Evolutionary conservation across 208 protist genomes (phyloP), one percentile per base, ranked within the genome.

Genomic region (Wallacemonas sp.): DNA sequence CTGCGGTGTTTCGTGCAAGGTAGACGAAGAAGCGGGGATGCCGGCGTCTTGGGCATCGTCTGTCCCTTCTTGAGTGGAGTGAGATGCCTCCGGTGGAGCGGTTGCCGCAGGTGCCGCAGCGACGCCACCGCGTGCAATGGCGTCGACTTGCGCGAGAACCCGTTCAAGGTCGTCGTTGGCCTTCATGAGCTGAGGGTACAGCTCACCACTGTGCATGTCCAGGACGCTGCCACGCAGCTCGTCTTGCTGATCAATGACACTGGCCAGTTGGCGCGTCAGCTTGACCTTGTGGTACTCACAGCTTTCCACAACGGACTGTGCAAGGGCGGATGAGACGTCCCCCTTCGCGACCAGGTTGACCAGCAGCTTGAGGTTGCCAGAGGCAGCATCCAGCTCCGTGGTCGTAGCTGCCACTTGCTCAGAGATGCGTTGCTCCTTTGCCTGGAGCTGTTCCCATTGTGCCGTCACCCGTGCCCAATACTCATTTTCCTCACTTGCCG

Each of bases 241-340:
- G 41, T 82, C 71, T 6, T 60, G 62, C 22, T 75, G 61, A 13
- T 59, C 54, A 29, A 64, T 60, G 42, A 86, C 30, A 27, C 74
- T 63, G 1, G 52, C 82, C 22, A 85, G 63, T 6, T 86, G 54
- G 10, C 73, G 73, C 13, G 62, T 67, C 3, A 92, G 69, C 66
- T 85, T 89, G 34, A 71, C 70, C 55, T 87, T 84, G 64, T 89
- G 78, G 48, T 89, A 92, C 45, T 68, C 73, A 68, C 82, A 89
- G 71, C 87, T 93, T 44, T 89, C 87, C 12, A 29, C 64, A 8
- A 89, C 73, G 13, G 87, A 93, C 21, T 81, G 73, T 27, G 75
- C 75, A 33, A 90, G 68, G 3, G 73, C 66, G 0, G 75, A 68
- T 29, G 55, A 71, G 19, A 68, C 62, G 30, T 89, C 80, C 13